A percentile compares a stretch with the other conserved stretches of the same genome.
Conservation (phyloP, 1,139 yeast species). For the Taphrina deformans region DNA sequence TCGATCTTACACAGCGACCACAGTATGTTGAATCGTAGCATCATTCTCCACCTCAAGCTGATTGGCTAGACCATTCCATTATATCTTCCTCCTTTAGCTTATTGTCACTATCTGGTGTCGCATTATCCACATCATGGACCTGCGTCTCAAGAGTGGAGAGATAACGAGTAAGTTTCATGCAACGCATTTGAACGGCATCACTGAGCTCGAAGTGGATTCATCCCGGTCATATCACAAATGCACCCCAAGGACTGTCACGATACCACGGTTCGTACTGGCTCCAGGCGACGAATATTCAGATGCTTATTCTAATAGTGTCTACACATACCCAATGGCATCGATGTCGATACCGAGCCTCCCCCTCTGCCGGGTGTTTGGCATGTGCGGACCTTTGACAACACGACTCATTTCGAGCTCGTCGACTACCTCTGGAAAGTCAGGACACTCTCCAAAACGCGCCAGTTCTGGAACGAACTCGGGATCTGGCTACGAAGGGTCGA, state of each 20-base stretch:
- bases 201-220: conserved; percentile 18
- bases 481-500: conserved; percentile 26
- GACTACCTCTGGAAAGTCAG: conserved; percentile 29
- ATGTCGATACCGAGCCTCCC: conserved; percentile 11
- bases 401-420: conserved; percentile 30
- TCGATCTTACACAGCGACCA: conserved; percentile 22
- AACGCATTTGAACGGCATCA: no score
- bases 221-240: conserved; percentile 14
- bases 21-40: no score
- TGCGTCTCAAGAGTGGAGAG: conserved; percentile 12
- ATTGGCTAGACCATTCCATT: conserved; percentile 12
- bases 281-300: background rate
- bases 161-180: conserved; percentile 21
- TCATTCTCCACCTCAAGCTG: no score
- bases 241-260: conserved; percentile 24
- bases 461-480: conserved; percentile 23
- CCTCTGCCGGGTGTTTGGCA: conserved; percentile 29
- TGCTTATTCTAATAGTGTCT: background rate
- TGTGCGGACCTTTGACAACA: conserved; percentile 7
- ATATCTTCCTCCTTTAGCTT: conserved; percentile 19
- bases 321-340: background rate
- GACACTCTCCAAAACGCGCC: conserved; percentile 6
- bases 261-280: background rate
- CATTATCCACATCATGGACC: background rate
- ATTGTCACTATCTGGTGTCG: conserved; percentile 26